Evolutionary conservation across 2,329 filamentous ascomycete species (phyloP).

Genomic region (Aspergillus candidus): DNA sequence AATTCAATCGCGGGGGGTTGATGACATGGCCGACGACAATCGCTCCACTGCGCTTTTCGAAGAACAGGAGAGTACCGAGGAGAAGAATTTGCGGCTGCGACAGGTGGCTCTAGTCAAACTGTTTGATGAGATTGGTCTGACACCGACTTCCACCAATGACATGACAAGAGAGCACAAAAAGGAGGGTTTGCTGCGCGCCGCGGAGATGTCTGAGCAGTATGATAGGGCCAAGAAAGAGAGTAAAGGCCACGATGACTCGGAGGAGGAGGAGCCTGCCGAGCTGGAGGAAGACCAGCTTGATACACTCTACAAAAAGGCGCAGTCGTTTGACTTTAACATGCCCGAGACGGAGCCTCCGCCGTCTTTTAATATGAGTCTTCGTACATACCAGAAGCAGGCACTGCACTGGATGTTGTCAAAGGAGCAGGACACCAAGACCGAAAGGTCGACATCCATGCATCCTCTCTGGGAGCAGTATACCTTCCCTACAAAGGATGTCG

Average conservation of each 20-base stretch:
- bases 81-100: slow-evolving; percentile 73
- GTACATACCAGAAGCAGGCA: slow-evolving; percentile 93
- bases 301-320: slow-evolving; percentile 87
- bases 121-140: slow-evolving; percentile 80
- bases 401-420: slow-evolving; percentile 95
- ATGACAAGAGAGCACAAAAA: slow-evolving; percentile 71
- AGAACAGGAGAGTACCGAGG: slow-evolving; percentile 76
- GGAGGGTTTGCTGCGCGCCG: slow-evolving; percentile 79
- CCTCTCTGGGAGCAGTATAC: slow-evolving; percentile 93
- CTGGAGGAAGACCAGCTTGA: slow-evolving; percentile 95
- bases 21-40: slow-evolving; percentile 54
- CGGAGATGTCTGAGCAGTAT: slow-evolving; percentile 74
- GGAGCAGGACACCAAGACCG: slow-evolving; percentile 70
- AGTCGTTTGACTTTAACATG: slow-evolving; percentile 92
- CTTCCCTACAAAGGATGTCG: slow-evolving; percentile 82
- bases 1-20: slow-evolving; percentile 60
- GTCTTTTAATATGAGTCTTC: slow-evolving; percentile 74
- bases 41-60: slow-evolving; percentile 70
- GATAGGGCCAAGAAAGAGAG: slow-evolving; percentile 54
- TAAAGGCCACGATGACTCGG: slow-evolving; percentile 41
- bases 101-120: slow-evolving; percentile 85
- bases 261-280: slow-evolving; percentile 81
- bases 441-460: slow-evolving; percentile 79
- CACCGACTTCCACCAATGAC: slow-evolving; percentile 68
- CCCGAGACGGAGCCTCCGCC: slow-evolving; percentile 77